These are phyloP conservation scores for Cystobasidium pallidum DNA, from an alignment of 1,284 basidiomycete species.

Conservation along the genomic window DNA sequence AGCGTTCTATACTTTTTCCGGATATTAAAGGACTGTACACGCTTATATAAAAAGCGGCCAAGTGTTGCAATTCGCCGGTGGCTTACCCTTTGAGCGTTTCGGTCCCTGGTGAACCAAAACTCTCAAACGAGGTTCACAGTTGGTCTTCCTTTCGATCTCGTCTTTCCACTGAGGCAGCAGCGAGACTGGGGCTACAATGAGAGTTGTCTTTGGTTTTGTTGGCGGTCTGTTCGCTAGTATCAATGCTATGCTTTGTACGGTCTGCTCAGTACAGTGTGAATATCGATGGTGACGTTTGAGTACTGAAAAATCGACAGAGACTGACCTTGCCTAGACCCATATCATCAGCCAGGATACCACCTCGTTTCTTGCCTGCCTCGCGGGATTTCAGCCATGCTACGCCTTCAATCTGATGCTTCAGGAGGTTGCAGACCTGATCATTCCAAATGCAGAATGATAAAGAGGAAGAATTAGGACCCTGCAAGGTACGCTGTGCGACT, in stretches of 20 bases:
- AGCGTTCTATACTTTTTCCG: too few species aligned
- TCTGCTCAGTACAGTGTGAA: constrained; percentile 20
- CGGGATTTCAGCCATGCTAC: constrained; percentile 50
- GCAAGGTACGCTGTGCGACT: too few species aligned
- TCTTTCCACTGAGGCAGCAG: constrained; percentile 89
- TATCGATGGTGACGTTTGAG: neutral
- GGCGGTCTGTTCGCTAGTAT: constrained; percentile 46
- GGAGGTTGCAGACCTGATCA: constrained; percentile 47
- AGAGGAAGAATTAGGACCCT: too few species aligned
- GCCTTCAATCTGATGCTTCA: constrained; percentile 50
- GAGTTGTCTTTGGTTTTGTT: constrained; percentile 17
- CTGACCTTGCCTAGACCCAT: constrained; percentile 54
- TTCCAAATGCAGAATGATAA: too few species aligned
- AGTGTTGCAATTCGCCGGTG: too few species aligned
- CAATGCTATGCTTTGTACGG: constrained; percentile 47
- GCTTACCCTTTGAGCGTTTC: constrained; percentile 67
- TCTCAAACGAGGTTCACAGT: constrained; percentile 68
- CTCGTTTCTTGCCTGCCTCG: constrained; percentile 48
- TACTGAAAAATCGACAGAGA: neutral
- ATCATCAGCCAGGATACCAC: constrained; percentile 53
- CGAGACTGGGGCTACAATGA: constrained; percentile 60
- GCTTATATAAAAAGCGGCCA: too few species aligned
- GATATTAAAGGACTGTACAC: too few species aligned
- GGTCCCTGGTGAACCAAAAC: constrained; percentile 83
- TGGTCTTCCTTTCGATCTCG: constrained; percentile 71